Evolutionary conservation across 2,329 filamentous ascomycete genomes (phyloP), one percentile per base, ranked within the genome.

Genomic region (Diaporthe vexans): DNA sequence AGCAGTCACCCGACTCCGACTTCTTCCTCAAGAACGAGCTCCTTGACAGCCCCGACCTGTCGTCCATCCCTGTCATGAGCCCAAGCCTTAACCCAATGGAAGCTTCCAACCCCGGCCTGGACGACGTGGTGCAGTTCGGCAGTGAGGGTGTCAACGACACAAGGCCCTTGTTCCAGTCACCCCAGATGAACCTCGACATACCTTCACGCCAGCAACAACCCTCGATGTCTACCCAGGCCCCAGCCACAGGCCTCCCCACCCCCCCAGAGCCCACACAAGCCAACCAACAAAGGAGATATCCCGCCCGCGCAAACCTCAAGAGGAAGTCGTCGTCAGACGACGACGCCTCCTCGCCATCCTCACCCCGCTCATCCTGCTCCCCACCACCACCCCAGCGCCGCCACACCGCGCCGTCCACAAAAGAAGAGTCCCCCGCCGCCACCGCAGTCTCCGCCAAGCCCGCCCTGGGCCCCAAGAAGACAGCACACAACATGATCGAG

Each of bases 401-500:
- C 65, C 70, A 48, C 52, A 70, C 69, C 35, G 29, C 68, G 29
- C 51, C 73, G 29, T 52, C 74, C 48, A 58, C 67, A 21, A 71
- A 75, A 26, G 72, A 74, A 6, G 72, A 74, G 48, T 63, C 70
- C 1, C 70, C 70, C 51, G 59, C 72, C 1, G 54, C 58, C 24
- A 65, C 58, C 29, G 59, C 40, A 24, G 15, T 8, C 63, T 54
- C 63, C n/a, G n/a, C n/a, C 54, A 65, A 68, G 40, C 74, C 74
- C 2, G 71, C 77, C n/a, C 76, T 78, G 33, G 77, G 72, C 4
- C 81, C 79, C 33, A 95, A 94, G 85, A 95, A 95, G 86, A 93
- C 93, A 43, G 93, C 94, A 11, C 94, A 96, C 84, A 95, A 95
- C 83, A 93, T 95, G 83, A 95, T 95, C 77, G 94, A 96, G 84